phyloP scores from a whole-genome alignment of 176 grass and related monocot species.

The Paspalum notatum region DNA sequence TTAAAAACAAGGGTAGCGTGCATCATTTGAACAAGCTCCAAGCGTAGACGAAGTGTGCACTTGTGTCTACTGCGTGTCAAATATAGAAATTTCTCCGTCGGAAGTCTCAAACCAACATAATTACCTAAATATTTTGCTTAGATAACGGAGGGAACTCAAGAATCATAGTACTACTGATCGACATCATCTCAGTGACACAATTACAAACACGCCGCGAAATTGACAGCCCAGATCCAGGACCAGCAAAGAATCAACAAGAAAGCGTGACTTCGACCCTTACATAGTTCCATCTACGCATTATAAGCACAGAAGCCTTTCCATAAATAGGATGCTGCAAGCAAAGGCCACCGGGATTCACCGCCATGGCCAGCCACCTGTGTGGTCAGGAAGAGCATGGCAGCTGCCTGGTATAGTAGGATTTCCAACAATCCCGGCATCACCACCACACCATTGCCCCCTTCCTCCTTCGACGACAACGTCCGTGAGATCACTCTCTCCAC shows the following conservation, averaged over 20 bases:
- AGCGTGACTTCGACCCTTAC: too few relatives aligned
- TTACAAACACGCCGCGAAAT: not conserved
- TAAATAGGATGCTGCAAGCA: constrained; percentile 42
- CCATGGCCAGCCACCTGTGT: constrained; percentile 30
- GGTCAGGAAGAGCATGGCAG: constrained; percentile 3
- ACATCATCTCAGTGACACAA: not conserved
- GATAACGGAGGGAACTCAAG: too few relatives aligned
- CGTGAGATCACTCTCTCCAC: not conserved
- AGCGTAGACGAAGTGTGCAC: too few relatives aligned
- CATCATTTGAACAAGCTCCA: too few relatives aligned
- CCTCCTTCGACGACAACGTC: not conserved
- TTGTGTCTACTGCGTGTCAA: too few relatives aligned
- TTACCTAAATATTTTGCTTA: too few relatives aligned
- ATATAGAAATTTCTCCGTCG: too few relatives aligned
- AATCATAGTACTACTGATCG: too few relatives aligned
- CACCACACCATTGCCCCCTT: not conserved
- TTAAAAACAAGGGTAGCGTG: too few relatives aligned
- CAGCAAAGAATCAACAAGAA: not conserved
- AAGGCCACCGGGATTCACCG: constrained; percentile 5
- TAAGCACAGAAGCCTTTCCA: constrained; percentile 14
- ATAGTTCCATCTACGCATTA: not conserved
- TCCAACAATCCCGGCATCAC: constrained; percentile 11
- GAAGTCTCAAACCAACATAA: too few relatives aligned
- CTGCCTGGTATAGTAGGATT: constrained; percentile 18
- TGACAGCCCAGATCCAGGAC: not conserved